A percentile compares a stretch with the other conserved stretches of the same genome.
These are phyloP conservation scores for Camillea tinctor DNA, from an alignment of 2,329 filamentous ascomycete genomes.

Conservation along the genomic window DNA sequence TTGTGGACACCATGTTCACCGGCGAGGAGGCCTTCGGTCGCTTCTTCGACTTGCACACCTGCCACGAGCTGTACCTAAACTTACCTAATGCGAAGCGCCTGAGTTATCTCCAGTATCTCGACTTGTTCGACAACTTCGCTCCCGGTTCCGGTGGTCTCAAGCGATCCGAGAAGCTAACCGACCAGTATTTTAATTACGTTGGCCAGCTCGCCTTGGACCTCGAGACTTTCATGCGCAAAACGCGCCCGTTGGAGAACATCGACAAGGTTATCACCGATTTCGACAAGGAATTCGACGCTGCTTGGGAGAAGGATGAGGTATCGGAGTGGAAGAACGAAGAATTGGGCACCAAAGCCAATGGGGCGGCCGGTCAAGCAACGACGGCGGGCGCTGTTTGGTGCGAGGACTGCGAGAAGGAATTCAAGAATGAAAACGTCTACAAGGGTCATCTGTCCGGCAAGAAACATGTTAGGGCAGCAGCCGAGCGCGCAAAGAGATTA, in stretches of 20 bases:
- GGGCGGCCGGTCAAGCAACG: constrained; percentile 35
- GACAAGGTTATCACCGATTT: constrained; percentile 74
- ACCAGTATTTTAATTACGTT: constrained; percentile 89
- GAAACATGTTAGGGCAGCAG: constrained; percentile 85
- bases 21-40: constrained; percentile 93
- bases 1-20: constrained; percentile 89
- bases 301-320: constrained; percentile 79
- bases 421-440: constrained; percentile 94
- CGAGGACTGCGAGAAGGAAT: constrained; percentile 87
- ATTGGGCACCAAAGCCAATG: constrained; percentile 37
- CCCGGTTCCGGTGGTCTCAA: constrained; percentile 73
- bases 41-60: constrained; percentile 82
- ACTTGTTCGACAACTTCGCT: constrained; percentile 83
- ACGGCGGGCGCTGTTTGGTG: constrained; percentile 76
- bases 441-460: constrained; percentile 84
- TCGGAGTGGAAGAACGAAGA: constrained; percentile 72
- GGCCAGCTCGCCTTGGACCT: constrained; percentile 78
- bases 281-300: constrained; percentile 78
- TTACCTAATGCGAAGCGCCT: constrained; percentile 81
- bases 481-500: constrained; percentile 55
- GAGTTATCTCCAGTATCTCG: constrained; percentile 89
- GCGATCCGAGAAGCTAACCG: constrained; percentile 80
- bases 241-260: constrained; percentile 80
- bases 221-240: constrained; percentile 82
- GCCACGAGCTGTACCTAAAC: constrained; percentile 89